Evolutionary conservation across 176 grass and related monocot genomes (phyloP).

Genomic region (Avena atlantica): DNA sequence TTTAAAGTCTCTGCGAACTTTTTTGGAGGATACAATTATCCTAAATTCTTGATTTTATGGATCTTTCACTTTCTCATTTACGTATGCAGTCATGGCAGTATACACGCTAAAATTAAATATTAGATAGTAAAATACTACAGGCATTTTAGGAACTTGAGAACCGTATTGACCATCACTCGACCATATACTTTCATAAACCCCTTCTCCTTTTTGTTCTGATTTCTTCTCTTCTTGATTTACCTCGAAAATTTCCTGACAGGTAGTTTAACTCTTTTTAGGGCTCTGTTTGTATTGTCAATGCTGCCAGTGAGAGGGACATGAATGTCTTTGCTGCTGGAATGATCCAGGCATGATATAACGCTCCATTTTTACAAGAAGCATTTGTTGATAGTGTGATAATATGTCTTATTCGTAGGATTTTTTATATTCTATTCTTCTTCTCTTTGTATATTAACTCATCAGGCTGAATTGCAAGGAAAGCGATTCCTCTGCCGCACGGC

Average conservation of each 20-base stretch:
- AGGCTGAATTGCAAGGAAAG: conserved; percentile 96
- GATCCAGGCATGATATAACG: conserved; percentile 69
- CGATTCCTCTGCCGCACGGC: conserved; percentile 87
- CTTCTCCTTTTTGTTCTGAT: not conserved
- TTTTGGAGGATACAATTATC: not conserved
- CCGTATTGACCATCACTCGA: not conserved
- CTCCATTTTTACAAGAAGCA: conserved; percentile 29
- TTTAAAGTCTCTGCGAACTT: conserved; percentile 11
- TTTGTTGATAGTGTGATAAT: conserved; percentile 29
- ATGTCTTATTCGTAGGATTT: conserved; percentile 26
- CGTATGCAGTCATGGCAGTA: conserved; percentile 28
- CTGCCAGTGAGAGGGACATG: conserved; percentile 89
- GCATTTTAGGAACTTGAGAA: not conserved
- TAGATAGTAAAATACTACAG: conserved; percentile 7
- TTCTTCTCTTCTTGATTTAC: conserved; percentile 36
- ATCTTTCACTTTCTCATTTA: not conserved
- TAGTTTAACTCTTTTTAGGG: conserved; percentile 61
- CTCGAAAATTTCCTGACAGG: conserved; percentile 21
- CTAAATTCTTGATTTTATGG: not conserved
- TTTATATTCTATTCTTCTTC: conserved; percentile 41
- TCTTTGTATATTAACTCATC: conserved; percentile 41
- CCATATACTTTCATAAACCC: conserved; percentile 13
- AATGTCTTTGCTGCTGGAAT: conserved; percentile 93
- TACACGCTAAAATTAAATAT: conserved; percentile 28
- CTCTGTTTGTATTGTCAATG: conserved; percentile 90